A percentile compares a stretch with the other conserved stretches of the same genome.
Conservation (phyloP, 495 filamentous ascomycete species). For the Trichoderma erinaceum region DNA sequence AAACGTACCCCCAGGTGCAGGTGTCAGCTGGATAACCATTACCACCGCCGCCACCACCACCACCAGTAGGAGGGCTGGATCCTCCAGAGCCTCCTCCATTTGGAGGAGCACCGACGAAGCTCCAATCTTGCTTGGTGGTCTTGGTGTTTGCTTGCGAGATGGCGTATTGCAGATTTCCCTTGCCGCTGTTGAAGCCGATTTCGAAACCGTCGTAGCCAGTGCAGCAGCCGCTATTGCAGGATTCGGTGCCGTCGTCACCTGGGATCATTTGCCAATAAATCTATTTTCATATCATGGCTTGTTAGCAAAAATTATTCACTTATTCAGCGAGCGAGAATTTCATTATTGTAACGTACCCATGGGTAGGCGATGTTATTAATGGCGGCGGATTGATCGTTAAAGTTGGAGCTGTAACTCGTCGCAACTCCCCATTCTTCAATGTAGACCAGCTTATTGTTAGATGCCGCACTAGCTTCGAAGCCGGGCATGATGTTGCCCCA, state of each 20-base stretch:
- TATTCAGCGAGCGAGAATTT: too few relatives aligned
- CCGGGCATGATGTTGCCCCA: neutral
- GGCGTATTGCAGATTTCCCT: neutral
- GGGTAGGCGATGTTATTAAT: neutral
- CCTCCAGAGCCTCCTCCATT: neutral
- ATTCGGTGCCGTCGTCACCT: neutral
- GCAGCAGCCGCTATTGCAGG: slow-evolving; percentile 3
- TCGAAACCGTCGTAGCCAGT: slow-evolving; percentile 2
- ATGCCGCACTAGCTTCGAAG: neutral
- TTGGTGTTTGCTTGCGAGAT: neutral
- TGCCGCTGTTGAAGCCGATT: slow-evolving; percentile 7
- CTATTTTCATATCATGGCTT: too few relatives aligned
- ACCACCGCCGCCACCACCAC: too few relatives aligned
- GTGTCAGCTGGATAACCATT: neutral
- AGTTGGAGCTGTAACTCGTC: neutral
- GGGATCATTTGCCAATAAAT: neutral
- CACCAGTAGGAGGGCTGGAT: neutral
- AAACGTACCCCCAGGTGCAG: neutral
- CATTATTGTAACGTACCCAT: neutral
- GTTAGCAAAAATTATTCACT: too few relatives aligned
- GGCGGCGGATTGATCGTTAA: neutral
- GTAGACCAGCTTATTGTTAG: neutral
- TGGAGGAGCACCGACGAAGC: neutral
- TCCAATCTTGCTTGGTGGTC: neutral
- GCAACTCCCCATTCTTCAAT: neutral